phyloP scores from a whole-genome alignment of 176 grass and related monocot species.

The Oryza punctata region DNA sequence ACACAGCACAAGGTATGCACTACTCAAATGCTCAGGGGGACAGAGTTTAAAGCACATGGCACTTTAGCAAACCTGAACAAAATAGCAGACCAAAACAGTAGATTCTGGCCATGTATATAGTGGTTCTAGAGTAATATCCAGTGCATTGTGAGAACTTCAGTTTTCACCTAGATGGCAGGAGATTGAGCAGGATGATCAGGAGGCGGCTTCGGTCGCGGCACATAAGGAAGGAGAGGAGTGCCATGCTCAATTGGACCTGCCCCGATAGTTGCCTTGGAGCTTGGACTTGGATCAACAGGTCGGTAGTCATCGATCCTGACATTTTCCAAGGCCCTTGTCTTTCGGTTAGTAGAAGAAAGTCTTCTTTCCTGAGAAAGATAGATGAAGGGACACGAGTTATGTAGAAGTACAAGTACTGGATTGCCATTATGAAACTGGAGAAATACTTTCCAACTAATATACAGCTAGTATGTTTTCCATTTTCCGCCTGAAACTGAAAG shows the following conservation, averaged over 20 bases:
- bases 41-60: not conserved
- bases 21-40: not conserved
- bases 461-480: not conserved
- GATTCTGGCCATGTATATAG: not conserved
- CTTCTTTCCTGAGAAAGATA: conserved; percentile 51
- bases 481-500: not conserved
- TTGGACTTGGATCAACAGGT: conserved; percentile 66
- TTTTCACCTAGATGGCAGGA: conserved; percentile 22
- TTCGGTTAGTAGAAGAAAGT: not conserved
- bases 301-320: conserved; percentile 52
- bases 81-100: conserved; percentile 9
- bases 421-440: not conserved
- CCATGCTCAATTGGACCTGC: conserved; percentile 72
- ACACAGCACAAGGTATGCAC: not conserved
- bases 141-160: not conserved
- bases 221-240: conserved; percentile 67
- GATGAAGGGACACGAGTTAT: not conserved
- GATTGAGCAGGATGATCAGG: conserved; percentile 22
- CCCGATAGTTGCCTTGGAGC: conserved; percentile 53
- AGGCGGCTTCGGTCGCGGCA: conserved; percentile 52
- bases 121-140: not conserved
- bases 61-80: not conserved
- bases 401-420: not conserved
- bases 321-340: conserved; percentile 28
- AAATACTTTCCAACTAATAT: not conserved